phyloP scores from a whole-genome alignment of 2,329 filamentous ascomycete genomes.

The Penicillium olsonii region DNA sequence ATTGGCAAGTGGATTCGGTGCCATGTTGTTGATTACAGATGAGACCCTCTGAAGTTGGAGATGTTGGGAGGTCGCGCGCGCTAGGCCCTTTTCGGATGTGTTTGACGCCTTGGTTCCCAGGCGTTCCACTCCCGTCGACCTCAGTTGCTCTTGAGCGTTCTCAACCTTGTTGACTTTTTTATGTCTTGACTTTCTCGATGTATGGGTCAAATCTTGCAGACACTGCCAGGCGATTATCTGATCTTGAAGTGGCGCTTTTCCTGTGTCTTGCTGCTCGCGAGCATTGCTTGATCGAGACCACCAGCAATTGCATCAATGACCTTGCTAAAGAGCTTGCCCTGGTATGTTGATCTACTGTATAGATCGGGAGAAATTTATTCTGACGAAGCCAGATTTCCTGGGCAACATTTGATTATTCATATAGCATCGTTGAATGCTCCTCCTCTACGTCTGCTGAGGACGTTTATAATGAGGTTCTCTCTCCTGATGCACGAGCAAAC shows the following conservation, averaged over 20 bases:
- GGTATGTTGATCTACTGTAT: conserved; percentile 44
- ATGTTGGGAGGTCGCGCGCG: conserved; percentile 12
- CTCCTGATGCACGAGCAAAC: conserved; percentile 31
- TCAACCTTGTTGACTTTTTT: neutral
- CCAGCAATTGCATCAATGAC: conserved; percentile 61
- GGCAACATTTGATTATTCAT: conserved; percentile 71
- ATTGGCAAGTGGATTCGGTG: conserved; percentile 71
- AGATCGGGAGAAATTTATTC: too few relatives aligned
- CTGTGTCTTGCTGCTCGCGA: conserved; percentile 79
- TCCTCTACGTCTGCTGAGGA: conserved; percentile 75
- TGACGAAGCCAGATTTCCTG: conserved; percentile 57
- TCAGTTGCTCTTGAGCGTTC: conserved; percentile 12
- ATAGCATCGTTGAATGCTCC: conserved; percentile 71
- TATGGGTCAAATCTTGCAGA: conserved; percentile 63
- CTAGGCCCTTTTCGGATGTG: conserved; percentile 13
- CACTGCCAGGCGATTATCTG: conserved; percentile 76
- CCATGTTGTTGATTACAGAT: conserved; percentile 36
- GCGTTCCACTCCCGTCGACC: conserved; percentile 5
- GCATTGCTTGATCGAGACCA: conserved; percentile 84
- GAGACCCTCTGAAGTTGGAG: conserved; percentile 4
- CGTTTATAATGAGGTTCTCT: conserved; percentile 71
- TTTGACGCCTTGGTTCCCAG: conserved; percentile 5
- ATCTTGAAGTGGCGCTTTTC: conserved; percentile 83
- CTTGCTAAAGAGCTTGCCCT: conserved; percentile 74
- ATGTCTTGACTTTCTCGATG: conserved; percentile 48